A percentile compares a stretch with the other conserved stretches of the same genome.
These are phyloP conservation scores for Solanum aculeatissimum DNA, from an alignment of 305 asterid species.

Conservation along the genomic window DNA sequence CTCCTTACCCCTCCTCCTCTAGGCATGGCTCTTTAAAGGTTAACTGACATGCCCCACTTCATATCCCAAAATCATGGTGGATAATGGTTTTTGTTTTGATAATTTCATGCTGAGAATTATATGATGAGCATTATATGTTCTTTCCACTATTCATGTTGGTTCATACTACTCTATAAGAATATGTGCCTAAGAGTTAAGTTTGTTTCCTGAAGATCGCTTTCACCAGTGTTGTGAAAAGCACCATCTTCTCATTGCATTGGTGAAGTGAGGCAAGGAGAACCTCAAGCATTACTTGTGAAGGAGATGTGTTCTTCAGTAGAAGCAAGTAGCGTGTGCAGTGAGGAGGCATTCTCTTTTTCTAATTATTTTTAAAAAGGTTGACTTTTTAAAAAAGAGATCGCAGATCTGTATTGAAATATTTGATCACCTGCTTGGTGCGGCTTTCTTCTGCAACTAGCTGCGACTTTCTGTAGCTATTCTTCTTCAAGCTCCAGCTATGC, in stretches of 20 bases:
- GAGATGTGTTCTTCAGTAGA: neutral
- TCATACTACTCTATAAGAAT: neutral
- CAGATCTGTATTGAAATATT: neutral
- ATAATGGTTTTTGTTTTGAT: neutral
- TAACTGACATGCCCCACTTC: neutral
- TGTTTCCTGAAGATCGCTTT: neutral
- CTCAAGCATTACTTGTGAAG: neutral
- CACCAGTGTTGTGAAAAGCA: neutral
- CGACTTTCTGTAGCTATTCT: neutral
- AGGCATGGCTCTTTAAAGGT: neutral
- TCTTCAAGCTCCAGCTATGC: neutral
- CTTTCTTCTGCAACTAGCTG: neutral
- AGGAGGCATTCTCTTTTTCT: neutral
- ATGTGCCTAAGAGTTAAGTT: neutral
- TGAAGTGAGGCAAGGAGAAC: neutral
- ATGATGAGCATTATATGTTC: neutral
- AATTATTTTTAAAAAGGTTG: neutral
- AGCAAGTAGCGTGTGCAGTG: neutral
- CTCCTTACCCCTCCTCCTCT: neutral
- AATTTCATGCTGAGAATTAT: neutral
- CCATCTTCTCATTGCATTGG: neutral
- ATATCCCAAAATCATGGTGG: neutral
- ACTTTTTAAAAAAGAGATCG: neutral
- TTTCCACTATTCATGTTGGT: neutral
- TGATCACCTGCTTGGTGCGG: neutral